Base-by-base conservation (phyloP, 495 filamentous ascomycete genomes). In the Glarea lozoyensis region DNA sequence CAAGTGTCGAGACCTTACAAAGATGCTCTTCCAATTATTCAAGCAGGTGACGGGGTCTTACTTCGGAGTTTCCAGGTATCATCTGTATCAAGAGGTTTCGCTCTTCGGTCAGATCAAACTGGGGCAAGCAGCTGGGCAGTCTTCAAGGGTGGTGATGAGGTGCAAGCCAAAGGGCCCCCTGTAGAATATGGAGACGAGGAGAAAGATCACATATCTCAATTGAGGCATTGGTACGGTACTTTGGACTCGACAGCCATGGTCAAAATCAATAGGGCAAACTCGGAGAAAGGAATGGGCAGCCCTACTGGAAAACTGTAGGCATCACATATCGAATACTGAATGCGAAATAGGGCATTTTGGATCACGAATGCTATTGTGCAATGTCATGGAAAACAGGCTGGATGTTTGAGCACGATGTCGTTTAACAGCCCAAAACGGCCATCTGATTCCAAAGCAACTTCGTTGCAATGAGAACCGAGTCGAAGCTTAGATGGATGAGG, bases 1-100 rank as follows among this genome's bases (percentile, higher is more conserved):
- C 78, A 84, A 43, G 66, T 95, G 12, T 85, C 85, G 59, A 75
- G 86, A 4, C 81, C 86, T 1, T 78, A 81, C 55, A 81, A 79
- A 50, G 71, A 73, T 10, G 73, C 78, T 0, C 65, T 97, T 2
- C 92, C 92, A 0, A 55, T 69, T 4, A 66, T 86, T 18, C 63
- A 67, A 2, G 69, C 72, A 12, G 92, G 92, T 6, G 82, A 92
- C 49, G 77, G 80, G 2, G 67, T 95, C 16, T 59, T 98, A 27
- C 69, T 98, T 10, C 72, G 82, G 4, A 69, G 79, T 30, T 88
- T 96, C 53, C 72, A 70, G 41, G 84, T 93, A 11, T 62, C 69
- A 37, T 66, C 68, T n/a, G 41, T 72, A 10, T 59, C 60, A 27
- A 63, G 65, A 41, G 64, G 66, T 0, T 71, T 67, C 46, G 66